Evolutionary conservation across 2,329 filamentous ascomycete genomes (phyloP).

Genomic region (Hortaea werneckii): DNA sequence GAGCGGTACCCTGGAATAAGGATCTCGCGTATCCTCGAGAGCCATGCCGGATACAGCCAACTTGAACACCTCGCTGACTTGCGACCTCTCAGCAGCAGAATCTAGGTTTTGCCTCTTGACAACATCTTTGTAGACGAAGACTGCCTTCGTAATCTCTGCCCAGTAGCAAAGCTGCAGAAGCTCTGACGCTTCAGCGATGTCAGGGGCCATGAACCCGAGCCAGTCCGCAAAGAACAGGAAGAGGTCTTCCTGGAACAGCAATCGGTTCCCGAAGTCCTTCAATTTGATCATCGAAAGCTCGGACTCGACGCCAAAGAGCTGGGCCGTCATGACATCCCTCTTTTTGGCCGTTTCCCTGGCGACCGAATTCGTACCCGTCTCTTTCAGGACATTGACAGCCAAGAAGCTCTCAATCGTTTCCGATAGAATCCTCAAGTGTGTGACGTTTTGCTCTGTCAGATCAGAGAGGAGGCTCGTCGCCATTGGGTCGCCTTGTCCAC

Average conservation of each 20-base stretch:
- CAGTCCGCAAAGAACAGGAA: constrained; percentile 72
- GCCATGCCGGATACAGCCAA: constrained; percentile 7
- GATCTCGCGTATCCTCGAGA: constrained; percentile 5
- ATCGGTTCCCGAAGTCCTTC: constrained; percentile 10
- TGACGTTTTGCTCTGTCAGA: constrained; percentile 73
- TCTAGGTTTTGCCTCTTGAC: constrained; percentile 2
- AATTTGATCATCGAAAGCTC: constrained; percentile 13
- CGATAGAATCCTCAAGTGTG: constrained; percentile 75
- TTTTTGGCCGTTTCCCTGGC: constrained; percentile 15
- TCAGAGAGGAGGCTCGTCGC: constrained; percentile 64
- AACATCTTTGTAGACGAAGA: constrained; percentile 42
- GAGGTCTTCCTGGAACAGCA: constrained; percentile 58
- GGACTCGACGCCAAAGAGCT: constrained; percentile 21
- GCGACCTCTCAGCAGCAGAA: constrained; percentile 1
- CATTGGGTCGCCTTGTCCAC: constrained; percentile 65
- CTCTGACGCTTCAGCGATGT: constrained; percentile 32
- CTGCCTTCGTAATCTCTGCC: constrained; percentile 78
- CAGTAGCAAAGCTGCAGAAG: constrained; percentile 79
- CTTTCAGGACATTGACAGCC: constrained; percentile 60
- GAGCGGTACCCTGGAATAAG: constrained; percentile 3
- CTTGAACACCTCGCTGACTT: constrained; percentile 8
- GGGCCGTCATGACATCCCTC: constrained; percentile 19
- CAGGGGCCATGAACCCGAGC: constrained; percentile 20
- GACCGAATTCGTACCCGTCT: constrained; percentile 36
- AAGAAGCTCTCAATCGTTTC: constrained; percentile 84